Percentiles rank a stretch among this genome's conserved stretches.
Conservation (phyloP, 306 rosid genomes). For the Luffa acutangula region DNA sequence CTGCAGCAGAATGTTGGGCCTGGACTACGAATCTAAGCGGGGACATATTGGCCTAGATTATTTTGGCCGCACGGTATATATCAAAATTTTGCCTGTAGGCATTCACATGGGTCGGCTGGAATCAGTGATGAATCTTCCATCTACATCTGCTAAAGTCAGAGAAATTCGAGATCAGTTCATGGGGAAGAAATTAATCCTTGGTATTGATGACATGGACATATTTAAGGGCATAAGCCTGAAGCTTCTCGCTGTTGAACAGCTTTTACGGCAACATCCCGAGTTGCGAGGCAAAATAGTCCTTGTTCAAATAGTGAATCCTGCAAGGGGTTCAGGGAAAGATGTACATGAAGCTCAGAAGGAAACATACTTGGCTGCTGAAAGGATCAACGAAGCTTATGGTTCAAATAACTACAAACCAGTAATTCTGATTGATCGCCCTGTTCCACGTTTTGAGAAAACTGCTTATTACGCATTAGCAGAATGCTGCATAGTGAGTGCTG, state of each 20-base stretch:
- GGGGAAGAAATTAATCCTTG: conserved; percentile 20
- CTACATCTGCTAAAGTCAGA: conserved; percentile 16
- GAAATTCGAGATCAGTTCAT: conserved; percentile 13
- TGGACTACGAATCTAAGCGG: conserved; percentile 19
- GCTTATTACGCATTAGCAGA: conserved; percentile 19
- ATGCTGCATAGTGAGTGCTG: conserved; percentile 18
- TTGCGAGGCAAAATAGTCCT: conserved; percentile 13
- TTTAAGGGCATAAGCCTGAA: conserved; percentile 19
- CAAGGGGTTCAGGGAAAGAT: conserved; percentile 17
- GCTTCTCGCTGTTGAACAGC: conserved; percentile 16
- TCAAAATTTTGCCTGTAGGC: conserved; percentile 17
- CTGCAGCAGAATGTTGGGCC: conserved; percentile 19
- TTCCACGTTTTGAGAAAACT: conserved; percentile 18
- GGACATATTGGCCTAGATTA: conserved; percentile 20
- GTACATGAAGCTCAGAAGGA: conserved; percentile 15
- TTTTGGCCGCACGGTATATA: conserved; percentile 16
- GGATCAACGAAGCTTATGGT: conserved; percentile 16
- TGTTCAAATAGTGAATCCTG: conserved; percentile 20
- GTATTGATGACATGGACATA: conserved; percentile 19
- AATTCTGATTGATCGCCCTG: conserved; percentile 14
- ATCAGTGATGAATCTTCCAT: conserved; percentile 15
- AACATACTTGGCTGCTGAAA: conserved; percentile 13
- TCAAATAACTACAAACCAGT: conserved; percentile 14
- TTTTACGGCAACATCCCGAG: conserved; percentile 12
- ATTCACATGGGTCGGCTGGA: conserved; percentile 18